Percentiles rank a stretch among this genome's conserved stretches.
Conservation (phyloP, 805 yeast genomes). For the Sugiyamaella qingdaonensis region DNA sequence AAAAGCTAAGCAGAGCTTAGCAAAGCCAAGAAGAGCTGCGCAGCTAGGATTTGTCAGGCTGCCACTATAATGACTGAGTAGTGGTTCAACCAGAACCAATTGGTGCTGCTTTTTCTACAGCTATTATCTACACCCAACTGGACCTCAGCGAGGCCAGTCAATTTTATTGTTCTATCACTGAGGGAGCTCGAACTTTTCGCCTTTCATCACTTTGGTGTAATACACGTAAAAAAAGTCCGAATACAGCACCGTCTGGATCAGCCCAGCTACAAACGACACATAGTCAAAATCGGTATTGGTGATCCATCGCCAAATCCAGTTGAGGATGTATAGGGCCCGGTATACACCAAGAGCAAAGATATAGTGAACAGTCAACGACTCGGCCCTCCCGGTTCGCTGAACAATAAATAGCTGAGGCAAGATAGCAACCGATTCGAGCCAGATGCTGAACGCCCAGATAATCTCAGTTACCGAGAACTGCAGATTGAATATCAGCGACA, state of each 20-base stretch:
- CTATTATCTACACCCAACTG: background rate
- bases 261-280: slow-evolving; percentile 71
- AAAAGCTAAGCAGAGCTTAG: too few relatives aligned
- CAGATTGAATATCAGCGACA: slow-evolving; percentile 62
- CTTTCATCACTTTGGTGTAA: slow-evolving; percentile 73
- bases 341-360: slow-evolving; percentile 90
- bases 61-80: too few relatives aligned
- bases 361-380: slow-evolving; percentile 83
- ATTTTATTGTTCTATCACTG: slow-evolving; percentile 23
- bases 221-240: slow-evolving; percentile 95
- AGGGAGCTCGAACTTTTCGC: slow-evolving; percentile 72
- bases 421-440: slow-evolving; percentile 91
- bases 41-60: too few relatives aligned
- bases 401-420: slow-evolving; percentile 89
- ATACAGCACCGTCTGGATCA: slow-evolving; percentile 80
- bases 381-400: slow-evolving; percentile 85
- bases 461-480: slow-evolving; percentile 53
- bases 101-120: too few relatives aligned
- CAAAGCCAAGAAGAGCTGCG: too few relatives aligned
- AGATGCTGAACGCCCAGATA: slow-evolving; percentile 82
- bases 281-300: slow-evolving; percentile 60
- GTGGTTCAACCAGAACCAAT: too few relatives aligned
- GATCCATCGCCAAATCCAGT: slow-evolving; percentile 86
- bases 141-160: background rate
- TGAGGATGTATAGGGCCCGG: slow-evolving; percentile 85